Evolutionary conservation across 176 grass and related monocot species (phyloP), one percentile per base, ranked within the genome.

Genomic region (Dactylis glomerata): DNA sequence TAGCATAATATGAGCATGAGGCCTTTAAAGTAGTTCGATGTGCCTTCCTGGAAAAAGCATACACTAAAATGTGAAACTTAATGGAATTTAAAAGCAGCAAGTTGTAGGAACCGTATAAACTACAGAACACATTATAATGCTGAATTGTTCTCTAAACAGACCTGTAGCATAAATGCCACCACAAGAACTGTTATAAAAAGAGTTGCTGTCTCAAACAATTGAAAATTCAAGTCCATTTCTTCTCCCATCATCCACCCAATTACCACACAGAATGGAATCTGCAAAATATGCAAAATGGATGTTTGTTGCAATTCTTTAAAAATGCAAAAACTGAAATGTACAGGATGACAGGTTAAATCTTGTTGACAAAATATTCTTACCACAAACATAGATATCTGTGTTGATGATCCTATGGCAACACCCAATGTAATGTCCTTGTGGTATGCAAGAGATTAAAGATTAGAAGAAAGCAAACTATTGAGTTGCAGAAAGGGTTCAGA

Each of bases 181-280:
- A 99, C 96, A 32, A 75, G 72, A 51, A 75, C 72, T 51, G 72
- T 75, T 75, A 75, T 75, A 51, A 75, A 75, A 50, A 75, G 72
- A 32, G 72, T 75, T 22, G 72, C 72, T 51, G 72, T 75, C 72
- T 75, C 72, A 75, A 75, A 99, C 67, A 99, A 57, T 76, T 96
- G 96, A 81, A 99, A 99, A 80, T 99, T 99, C 90, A 99, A 92
- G 87, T 99, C 96, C 96, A 99, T 99, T 86, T 91, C 83, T 68
- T 87, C 83, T 52, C 96, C 96, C 93, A 96, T 99, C n/a, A 94
- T 91, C 96, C 96, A 99, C 76, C 96, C 96, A 96, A 99, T 83
- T 74, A 99, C 93, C 72, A 75, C 72, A 75, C 72, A 75, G 45
- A 75, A 75, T 22, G 72, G 72, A 75, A 57, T 45, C 30, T 99